These are phyloP conservation scores for Scedosporium aurantiacum DNA, from an alignment of 2,329 filamentous ascomycete genomes.

Conservation along the genomic window DNA sequence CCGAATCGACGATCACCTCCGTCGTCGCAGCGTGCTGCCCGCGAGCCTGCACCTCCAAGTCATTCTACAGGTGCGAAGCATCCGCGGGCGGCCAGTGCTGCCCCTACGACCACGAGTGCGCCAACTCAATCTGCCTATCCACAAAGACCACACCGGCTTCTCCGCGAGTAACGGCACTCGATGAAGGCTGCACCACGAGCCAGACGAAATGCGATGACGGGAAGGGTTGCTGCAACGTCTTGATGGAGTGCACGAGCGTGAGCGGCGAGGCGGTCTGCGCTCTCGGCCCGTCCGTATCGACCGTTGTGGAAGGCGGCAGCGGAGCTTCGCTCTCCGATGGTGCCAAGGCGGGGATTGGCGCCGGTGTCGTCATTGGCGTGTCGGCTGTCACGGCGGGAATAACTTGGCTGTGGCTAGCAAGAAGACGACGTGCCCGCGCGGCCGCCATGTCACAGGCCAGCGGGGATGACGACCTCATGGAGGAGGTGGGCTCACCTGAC, in stretches of 20 bases:
- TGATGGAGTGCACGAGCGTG: constrained; percentile 29
- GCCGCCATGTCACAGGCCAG: constrained; percentile 8
- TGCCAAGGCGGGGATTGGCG: constrained; percentile 46
- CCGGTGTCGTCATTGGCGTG: constrained; percentile 37
- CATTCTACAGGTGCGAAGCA: constrained; percentile 32
- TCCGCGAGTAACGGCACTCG: constrained; percentile 22
- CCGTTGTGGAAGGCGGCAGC: constrained; percentile 17
- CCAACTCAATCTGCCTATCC: constrained; percentile 14
- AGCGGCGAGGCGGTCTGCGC: constrained; percentile 28
- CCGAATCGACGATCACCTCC: constrained; percentile 13
- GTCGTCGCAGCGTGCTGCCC: constrained; percentile 24
- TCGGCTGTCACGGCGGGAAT: constrained; percentile 20
- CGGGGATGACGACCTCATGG: constrained; percentile 21
- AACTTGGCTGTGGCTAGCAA: constrained; percentile 34
- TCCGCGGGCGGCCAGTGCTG: constrained; percentile 39
- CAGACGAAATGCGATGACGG: constrained; percentile 33
- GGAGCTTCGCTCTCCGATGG: constrained; percentile 28
- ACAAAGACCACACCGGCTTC: constrained; percentile 12
- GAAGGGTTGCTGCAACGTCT: constrained; percentile 37
- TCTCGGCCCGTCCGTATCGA: constrained; percentile 20
- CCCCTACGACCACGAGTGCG: constrained; percentile 31
- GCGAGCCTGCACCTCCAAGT: constrained; percentile 28
- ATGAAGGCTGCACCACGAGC: constrained; percentile 31
- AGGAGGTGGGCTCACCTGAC: constrained; percentile 16
- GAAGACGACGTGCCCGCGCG: constrained; percentile 20